phyloP scores from a whole-genome alignment of 139 green algal species.

The Chlorella sp. region DNA sequence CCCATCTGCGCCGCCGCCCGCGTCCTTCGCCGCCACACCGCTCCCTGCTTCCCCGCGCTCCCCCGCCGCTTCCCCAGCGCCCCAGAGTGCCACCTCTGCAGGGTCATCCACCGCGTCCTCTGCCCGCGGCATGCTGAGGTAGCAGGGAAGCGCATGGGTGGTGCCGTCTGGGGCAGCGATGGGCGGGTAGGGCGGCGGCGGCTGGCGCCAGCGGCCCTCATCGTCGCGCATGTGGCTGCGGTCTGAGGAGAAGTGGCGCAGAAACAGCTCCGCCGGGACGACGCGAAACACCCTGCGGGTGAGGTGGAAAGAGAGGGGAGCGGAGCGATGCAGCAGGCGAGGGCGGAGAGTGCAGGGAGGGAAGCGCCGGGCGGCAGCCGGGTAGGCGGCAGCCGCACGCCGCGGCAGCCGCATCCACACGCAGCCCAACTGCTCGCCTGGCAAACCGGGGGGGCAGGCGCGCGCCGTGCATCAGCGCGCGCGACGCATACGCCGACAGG shows the following conservation, averaged over 20 bases:
- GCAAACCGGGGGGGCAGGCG: slow-evolving; percentile 2
- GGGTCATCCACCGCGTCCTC: too few species aligned
- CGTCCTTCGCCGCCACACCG: too few species aligned
- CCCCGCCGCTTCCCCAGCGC: too few species aligned
- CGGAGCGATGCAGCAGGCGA: background rate
- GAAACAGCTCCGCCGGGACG: slow-evolving; percentile 25
- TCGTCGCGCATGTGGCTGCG: slow-evolving; percentile 47
- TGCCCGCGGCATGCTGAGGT: too few species aligned
- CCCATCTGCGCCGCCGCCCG: too few species aligned
- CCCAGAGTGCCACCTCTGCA: too few species aligned
- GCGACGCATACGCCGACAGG: slow-evolving; percentile 15
- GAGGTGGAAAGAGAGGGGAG: background rate
- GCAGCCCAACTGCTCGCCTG: background rate
- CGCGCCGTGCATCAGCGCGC: slow-evolving; percentile 7
- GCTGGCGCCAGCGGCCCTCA: slow-evolving; percentile 30
- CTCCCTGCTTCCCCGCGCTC: too few species aligned
- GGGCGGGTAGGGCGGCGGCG: slow-evolving; percentile 46
- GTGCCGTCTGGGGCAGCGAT: too few species aligned
- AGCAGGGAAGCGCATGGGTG: too few species aligned
- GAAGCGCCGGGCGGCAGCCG: background rate
- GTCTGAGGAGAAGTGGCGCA: slow-evolving; percentile 50
- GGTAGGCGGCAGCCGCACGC: background rate
- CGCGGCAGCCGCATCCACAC: background rate
- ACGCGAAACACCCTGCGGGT: slow-evolving; percentile 40
- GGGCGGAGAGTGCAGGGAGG: background rate